Percentiles rank a stretch among this genome's conserved stretches.
phyloP scores from a whole-genome alignment of 1,139 yeast genomes.

The Suhomyces wounanorum region DNA sequence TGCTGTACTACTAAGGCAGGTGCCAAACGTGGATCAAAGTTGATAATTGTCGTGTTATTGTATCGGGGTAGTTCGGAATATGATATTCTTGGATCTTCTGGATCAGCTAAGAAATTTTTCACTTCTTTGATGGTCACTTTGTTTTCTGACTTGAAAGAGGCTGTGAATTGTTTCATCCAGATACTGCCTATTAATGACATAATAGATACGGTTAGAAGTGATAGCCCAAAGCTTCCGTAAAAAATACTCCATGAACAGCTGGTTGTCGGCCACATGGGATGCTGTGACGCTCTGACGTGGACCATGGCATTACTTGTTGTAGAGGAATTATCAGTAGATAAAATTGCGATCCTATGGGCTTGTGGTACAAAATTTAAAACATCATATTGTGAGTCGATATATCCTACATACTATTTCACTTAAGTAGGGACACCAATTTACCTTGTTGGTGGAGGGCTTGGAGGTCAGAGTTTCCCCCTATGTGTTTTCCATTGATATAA shows the following conservation, averaged over 20 bases:
- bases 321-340: background rate
- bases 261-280: background rate
- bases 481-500: conserved; percentile 22
- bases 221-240: background rate
- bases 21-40: conserved; percentile 22
- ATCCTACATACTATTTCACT: background rate
- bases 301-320: background rate
- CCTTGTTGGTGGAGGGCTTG: conserved; percentile 17
- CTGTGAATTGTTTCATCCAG: background rate
- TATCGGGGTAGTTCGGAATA: background rate
- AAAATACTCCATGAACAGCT: background rate
- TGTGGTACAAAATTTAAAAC: background rate
- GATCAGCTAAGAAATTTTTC: background rate
- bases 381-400: background rate
- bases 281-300: background rate
- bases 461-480: conserved; percentile 22
- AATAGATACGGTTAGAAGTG: background rate
- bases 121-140: background rate
- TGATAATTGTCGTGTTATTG: background rate
- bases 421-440: conserved; percentile 12
- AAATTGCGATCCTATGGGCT: background rate
- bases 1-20: conserved; percentile 20
- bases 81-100: background rate
- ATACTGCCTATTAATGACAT: background rate
- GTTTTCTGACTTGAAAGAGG: background rate